These are phyloP conservation scores for Potentilla sterilis DNA, from an alignment of 306 rosid species.

Conservation along the genomic window DNA sequence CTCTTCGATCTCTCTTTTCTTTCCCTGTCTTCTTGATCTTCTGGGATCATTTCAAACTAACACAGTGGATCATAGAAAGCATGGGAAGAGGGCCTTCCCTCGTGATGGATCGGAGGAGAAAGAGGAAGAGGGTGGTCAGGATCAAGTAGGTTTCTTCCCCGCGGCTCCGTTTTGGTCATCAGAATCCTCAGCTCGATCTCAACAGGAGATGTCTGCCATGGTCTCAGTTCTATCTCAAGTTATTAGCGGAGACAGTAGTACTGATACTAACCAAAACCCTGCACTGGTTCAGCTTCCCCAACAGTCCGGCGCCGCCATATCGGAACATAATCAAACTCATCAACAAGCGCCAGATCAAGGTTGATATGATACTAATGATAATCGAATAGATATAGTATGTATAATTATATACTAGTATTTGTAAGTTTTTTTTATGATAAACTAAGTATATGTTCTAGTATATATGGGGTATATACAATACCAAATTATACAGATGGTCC, in stretches of 20 bases:
- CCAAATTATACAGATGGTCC: neutral
- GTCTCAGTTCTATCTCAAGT: conserved; percentile 70
- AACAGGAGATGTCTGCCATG: conserved; percentile 65
- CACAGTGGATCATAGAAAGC: conserved; percentile 35
- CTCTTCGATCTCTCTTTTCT: neutral
- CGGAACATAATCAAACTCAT: conserved; percentile 33
- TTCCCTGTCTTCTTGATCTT: neutral
- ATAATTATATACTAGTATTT: too few relatives aligned
- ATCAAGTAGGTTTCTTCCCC: conserved; percentile 20
- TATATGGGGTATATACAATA: neutral
- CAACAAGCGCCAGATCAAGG: conserved; percentile 42
- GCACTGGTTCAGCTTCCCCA: neutral
- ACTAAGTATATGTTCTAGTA: too few relatives aligned
- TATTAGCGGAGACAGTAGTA: conserved; percentile 37
- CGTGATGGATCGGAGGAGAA: conserved; percentile 47
- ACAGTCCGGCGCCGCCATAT: conserved; percentile 2
- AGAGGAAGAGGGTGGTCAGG: conserved; percentile 34
- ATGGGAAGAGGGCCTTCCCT: conserved; percentile 45
- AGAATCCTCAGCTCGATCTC: conserved; percentile 50
- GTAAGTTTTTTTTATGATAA: too few relatives aligned
- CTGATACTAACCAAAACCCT: conserved; percentile 6
- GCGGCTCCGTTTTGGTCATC: conserved; percentile 41
- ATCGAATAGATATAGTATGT: too few relatives aligned
- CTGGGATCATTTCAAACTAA: neutral
- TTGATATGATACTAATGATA: neutral